Evolutionary conservation across 805 yeast genomes (phyloP).

Genomic region (Komagataella pseudopastoris): DNA sequence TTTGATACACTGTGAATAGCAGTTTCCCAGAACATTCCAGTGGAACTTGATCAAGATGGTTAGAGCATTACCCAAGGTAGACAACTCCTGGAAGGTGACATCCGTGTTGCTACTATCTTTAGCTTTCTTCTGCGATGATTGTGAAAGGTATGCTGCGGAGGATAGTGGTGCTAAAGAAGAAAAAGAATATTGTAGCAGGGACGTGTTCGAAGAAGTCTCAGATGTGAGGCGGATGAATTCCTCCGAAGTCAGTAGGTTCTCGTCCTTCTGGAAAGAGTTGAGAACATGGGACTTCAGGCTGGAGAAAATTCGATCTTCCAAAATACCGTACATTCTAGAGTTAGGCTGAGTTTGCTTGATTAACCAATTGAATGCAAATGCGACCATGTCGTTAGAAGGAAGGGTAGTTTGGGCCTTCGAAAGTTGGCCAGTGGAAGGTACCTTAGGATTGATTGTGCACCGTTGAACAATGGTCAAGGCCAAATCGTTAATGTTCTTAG

Average conservation of each 20-base stretch:
- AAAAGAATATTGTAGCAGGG: constrained; percentile 2
- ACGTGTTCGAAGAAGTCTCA: constrained; percentile 8
- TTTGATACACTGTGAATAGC: constrained; percentile 51
- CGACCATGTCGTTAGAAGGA: constrained; percentile 27
- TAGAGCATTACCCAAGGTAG: constrained; percentile 37
- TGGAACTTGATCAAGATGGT: constrained; percentile 63
- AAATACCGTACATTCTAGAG: constrained; percentile 59
- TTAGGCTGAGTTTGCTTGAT: constrained; percentile 77
- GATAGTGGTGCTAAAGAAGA: constrained; percentile 3
- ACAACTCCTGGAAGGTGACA: constrained; percentile 6
- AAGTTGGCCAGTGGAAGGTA: neutral
- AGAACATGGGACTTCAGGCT: constrained; percentile 22
- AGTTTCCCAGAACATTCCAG: constrained; percentile 41
- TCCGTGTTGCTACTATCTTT: constrained; percentile 8
- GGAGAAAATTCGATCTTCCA: constrained; percentile 55
- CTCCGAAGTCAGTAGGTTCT: constrained; percentile 15
- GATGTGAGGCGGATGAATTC: constrained; percentile 7
- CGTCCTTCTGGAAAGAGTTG: constrained; percentile 17
- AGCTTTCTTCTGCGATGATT: constrained; percentile 1
- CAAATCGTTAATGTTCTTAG: constrained; percentile 62
- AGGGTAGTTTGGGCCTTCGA: constrained; percentile 12
- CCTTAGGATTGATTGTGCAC: constrained; percentile 4
- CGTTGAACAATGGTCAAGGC: constrained; percentile 51
- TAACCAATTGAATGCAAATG: constrained; percentile 67
- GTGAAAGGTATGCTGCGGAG: constrained; percentile 5